These are phyloP conservation scores for Cystobasidium onofrii DNA, from an alignment of 768 basidiomycete genomes.

Conservation along the genomic window DNA sequence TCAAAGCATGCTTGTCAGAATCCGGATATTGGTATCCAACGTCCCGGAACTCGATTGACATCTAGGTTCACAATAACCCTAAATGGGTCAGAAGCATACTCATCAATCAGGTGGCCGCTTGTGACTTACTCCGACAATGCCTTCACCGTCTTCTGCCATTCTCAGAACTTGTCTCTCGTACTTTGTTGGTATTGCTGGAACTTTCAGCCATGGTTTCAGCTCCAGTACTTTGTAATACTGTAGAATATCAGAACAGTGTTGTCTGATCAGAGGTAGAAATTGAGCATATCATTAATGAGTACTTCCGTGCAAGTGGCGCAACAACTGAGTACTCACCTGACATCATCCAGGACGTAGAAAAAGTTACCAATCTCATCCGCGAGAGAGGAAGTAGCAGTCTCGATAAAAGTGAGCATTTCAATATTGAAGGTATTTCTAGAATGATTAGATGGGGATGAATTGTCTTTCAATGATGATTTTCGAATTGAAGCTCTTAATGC, in stretches of 20 bases:
- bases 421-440: not conserved
- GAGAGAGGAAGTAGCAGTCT: not conserved
- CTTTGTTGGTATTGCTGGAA: not conserved
- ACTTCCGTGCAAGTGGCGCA: too few species aligned
- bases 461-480: not conserved
- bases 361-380: slow-evolving; percentile 10
- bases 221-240: slow-evolving; percentile 19
- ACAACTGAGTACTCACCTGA: not conserved
- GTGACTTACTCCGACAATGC: not conserved
- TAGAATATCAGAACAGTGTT: slow-evolving; percentile 3
- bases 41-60: slow-evolving; percentile 29
- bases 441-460: not conserved
- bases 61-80: not conserved
- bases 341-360: slow-evolving; percentile 24
- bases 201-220: not conserved
- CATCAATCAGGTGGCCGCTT: too few species aligned
- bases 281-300: too few species aligned
- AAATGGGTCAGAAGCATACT: too few species aligned
- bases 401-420: slow-evolving; percentile 6
- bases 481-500: slow-evolving; percentile 7
- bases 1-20: slow-evolving; percentile 1
- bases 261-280: too few species aligned
- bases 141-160: not conserved
- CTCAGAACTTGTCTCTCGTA: slow-evolving; percentile 11
- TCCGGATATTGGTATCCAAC: slow-evolving; percentile 25